These are phyloP conservation scores for Fusarium chuoi DNA, from an alignment of 2,329 filamentous ascomycete genomes.

Conservation along the genomic window DNA sequence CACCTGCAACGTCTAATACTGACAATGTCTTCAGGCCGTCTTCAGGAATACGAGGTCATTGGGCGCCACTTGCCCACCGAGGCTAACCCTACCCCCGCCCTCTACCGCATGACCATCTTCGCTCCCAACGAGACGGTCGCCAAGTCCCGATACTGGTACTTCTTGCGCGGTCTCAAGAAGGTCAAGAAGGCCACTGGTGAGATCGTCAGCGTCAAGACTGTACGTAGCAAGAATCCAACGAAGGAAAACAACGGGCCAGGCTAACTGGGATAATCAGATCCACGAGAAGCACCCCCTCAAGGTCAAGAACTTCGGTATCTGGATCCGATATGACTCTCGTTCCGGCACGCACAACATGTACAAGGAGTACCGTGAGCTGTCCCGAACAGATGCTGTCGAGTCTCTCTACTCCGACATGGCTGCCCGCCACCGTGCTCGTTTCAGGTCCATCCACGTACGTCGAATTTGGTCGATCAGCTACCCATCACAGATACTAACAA, in stretches of 20 bases:
- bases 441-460: constrained; percentile 98
- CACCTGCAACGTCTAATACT: constrained; percentile 42
- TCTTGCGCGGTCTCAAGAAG: constrained; percentile 98
- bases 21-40: constrained; percentile 78
- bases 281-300: constrained; percentile 98
- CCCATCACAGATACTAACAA: constrained; percentile 5
- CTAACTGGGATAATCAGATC: constrained; percentile 70
- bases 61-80: constrained; percentile 99
- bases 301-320: constrained; percentile 99
- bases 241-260: neutral
- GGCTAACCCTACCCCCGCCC: constrained; percentile 94
- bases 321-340: constrained; percentile 99
- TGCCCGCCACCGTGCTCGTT: constrained; percentile 94
- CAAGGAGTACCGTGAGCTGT: constrained; percentile 99
- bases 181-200: constrained; percentile 99
- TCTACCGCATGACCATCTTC: constrained; percentile 99
- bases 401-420: constrained; percentile 99
- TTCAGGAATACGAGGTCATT: constrained; percentile 99
- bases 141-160: constrained; percentile 99
- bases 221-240: constrained; percentile 61
- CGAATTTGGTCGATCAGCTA: neutral
- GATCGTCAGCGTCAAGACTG: constrained; percentile 96
- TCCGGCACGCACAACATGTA: constrained; percentile 99
- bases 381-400: constrained; percentile 93
- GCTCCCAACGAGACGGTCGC: constrained; percentile 97